Conservation (phyloP, 345 rosid genomes). For the Syzygium oleosum region DNA sequence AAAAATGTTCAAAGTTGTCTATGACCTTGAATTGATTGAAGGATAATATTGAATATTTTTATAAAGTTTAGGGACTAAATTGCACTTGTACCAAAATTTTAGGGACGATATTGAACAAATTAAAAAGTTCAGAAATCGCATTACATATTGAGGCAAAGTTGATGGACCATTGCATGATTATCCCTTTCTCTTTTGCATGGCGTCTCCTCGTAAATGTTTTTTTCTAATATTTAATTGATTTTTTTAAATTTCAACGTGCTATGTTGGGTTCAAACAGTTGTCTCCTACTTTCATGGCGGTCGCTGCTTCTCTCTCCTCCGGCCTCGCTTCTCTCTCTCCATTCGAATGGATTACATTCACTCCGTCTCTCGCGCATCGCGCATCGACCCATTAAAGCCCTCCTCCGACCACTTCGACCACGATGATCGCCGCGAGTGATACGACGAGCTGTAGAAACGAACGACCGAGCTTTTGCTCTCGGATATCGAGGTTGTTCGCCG, state of each 20-base stretch:
- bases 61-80: background rate
- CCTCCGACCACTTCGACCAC: background rate
- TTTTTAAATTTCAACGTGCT: background rate
- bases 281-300: background rate
- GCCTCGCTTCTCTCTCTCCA: background rate
- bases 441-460: background rate
- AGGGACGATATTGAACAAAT: background rate
- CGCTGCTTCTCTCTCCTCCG: background rate
- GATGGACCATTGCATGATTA: background rate
- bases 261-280: background rate
- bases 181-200: background rate
- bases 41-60: fast-evolving
- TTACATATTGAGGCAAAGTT: no score
- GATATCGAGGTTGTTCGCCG: background rate
- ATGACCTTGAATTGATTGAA: no score
- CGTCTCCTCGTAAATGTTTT: background rate
- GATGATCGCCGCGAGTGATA: background rate
- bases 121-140: no score
- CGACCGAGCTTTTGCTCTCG: background rate
- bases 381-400: background rate
- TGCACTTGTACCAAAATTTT: background rate
- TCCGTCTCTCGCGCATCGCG: background rate
- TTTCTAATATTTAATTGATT: background rate
- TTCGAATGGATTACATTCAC: background rate
- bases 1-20: background rate